Evolutionary conservation across 305 asterid species (phyloP), one percentile per base, ranked within the genome.

Genomic region (Petunia hybrid): DNA sequence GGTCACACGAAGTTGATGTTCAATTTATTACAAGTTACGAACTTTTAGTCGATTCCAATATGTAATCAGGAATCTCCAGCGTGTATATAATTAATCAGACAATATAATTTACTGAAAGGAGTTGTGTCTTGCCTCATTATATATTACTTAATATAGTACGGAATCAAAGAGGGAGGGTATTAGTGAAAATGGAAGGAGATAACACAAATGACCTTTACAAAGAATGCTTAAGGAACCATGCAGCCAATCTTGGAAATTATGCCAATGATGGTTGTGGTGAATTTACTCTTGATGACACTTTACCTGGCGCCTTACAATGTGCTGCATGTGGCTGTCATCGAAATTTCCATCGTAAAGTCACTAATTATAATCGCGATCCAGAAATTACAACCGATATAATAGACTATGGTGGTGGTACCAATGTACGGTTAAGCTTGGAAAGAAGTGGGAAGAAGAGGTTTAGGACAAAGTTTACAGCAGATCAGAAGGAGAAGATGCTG

Each of bases 311-410:
- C 22, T 57, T 88, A 73, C 84, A 8, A 81, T 89, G 95, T 67
- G 90, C 89, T 6, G 95, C 95, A 16, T 91, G 95, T 82, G 89
- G 92, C 81, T 91, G 93, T 87, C 93, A 90, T 84, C 86, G 95
- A 41, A 91, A 89, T 84, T 89, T 89, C 87, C 94, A 91, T 81
- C 90, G 92, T 10, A 89, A 84, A 71, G 82, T 87, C 81, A 84
- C 83, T 4, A 42, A 59, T 56, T 7, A 69, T 40, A 39, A 64
- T 31, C 3, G 51, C 63, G 62, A 62, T 56, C 42, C 56, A 16
- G 48, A n/a, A 35, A 46, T 38, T 56, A 78, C 85, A 8, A 81
- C 79, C 46, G 87, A 71, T 86, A 22, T 9, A 79, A 70, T 66
- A 80, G 84, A 22, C 31, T 22, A 22, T 14, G 69, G 81, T 8